These are phyloP conservation scores for Monosporascus sp. DNA, from an alignment of 2,329 filamentous ascomycete species.

Conservation along the genomic window DNA sequence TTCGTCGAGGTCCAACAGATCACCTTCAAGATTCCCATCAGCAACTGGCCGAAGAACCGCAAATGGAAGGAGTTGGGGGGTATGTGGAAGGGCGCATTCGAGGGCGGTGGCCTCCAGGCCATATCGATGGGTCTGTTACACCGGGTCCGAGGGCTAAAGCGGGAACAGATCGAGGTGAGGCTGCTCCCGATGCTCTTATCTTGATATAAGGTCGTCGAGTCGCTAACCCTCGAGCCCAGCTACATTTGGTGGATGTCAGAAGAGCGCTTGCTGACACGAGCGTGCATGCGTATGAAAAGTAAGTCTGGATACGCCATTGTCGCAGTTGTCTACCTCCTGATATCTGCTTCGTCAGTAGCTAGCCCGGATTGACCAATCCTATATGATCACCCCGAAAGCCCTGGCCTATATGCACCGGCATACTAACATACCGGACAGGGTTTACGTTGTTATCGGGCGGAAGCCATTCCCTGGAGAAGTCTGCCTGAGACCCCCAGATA, in stretches of 20 bases:
- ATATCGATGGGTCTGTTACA: slow-evolving; percentile 38
- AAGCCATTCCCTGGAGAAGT: slow-evolving; percentile 38
- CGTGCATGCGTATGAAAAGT: slow-evolving; percentile 43
- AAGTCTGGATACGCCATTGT: background rate
- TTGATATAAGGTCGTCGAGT: background rate
- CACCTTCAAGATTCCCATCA: slow-evolving; percentile 49
- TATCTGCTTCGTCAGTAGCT: too few species aligned
- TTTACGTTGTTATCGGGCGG: slow-evolving; percentile 47
- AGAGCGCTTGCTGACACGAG: slow-evolving; percentile 39
- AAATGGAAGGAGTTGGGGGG: slow-evolving; percentile 37
- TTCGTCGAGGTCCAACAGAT: slow-evolving; percentile 51
- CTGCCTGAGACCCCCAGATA: background rate
- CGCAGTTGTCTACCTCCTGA: too few species aligned
- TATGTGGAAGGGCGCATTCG: slow-evolving; percentile 40
- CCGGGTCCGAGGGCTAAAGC: slow-evolving; percentile 33
- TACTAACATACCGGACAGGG: background rate
- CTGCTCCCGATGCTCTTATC: background rate
- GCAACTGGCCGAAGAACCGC: slow-evolving; percentile 46
- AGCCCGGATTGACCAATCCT: background rate
- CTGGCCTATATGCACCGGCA: too few species aligned
- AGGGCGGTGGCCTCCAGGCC: slow-evolving; percentile 36
- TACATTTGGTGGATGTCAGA: slow-evolving; percentile 44
- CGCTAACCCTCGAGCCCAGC: slow-evolving; percentile 24
- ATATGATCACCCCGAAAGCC: too few species aligned
- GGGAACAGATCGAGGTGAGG: slow-evolving; percentile 45